Percentiles rank a stretch among this genome's conserved stretches.
phyloP scores from a whole-genome alignment of 768 basidiomycete species.

The Multifurca ochricompacta region DNA sequence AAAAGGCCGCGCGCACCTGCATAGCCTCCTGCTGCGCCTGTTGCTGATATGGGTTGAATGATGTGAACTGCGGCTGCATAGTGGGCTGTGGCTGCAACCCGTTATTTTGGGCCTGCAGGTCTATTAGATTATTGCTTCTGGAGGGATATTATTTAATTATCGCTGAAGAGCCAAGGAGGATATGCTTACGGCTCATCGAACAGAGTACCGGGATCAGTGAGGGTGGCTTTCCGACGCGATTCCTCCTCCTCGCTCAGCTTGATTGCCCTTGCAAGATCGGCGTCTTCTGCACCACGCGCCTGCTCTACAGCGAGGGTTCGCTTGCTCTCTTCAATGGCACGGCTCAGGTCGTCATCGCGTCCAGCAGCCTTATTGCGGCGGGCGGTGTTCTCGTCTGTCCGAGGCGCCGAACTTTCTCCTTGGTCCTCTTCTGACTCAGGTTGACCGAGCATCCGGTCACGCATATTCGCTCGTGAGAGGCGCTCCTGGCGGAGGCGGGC shows the following conservation, averaged over 20 bases:
- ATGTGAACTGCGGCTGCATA: slow-evolving; percentile 78
- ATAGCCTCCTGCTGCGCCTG: slow-evolving; percentile 86
- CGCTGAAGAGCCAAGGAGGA: slow-evolving; percentile 7
- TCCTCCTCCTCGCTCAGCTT: slow-evolving; percentile 89
- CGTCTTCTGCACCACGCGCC: slow-evolving; percentile 58
- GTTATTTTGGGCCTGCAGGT: slow-evolving; percentile 13
- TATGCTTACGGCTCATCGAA: slow-evolving; percentile 81
- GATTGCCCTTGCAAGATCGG: slow-evolving; percentile 78
- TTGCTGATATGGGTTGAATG: slow-evolving; percentile 92
- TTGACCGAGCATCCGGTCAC: slow-evolving; percentile 85
- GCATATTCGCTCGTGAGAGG: slow-evolving; percentile 78
- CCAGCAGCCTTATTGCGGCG: slow-evolving; percentile 25
- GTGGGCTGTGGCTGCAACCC: slow-evolving; percentile 70
- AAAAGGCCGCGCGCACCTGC: slow-evolving; percentile 35
- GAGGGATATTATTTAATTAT: neutral
- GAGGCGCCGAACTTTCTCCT: slow-evolving; percentile 27
- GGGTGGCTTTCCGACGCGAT: slow-evolving; percentile 55
- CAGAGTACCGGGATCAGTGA: slow-evolving; percentile 61
- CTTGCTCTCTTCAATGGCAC: slow-evolving; percentile 90
- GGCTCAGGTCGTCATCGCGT: slow-evolving; percentile 69
- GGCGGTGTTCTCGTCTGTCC: slow-evolving; percentile 40
- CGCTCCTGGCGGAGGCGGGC: slow-evolving; percentile 79
- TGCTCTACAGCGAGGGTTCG: slow-evolving; percentile 63
- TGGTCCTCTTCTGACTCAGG: slow-evolving; percentile 33
- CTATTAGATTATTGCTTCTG: slow-evolving; percentile 11